Conservation (phyloP, 768 basidiomycete species). For the Phanerochaete carnosa region DNA sequence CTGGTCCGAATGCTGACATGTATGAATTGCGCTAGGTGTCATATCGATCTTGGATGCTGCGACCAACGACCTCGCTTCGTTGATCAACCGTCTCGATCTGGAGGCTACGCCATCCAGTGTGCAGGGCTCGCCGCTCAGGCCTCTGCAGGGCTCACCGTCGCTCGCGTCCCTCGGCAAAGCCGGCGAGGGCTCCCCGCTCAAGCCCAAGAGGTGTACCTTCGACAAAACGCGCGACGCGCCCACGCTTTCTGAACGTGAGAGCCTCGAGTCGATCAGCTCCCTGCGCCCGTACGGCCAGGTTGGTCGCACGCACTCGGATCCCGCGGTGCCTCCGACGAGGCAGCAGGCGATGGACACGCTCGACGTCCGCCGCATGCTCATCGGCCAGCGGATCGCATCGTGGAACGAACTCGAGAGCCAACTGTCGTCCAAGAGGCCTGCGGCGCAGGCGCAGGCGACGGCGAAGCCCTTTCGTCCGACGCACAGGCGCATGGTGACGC, state of each 20-base stretch:
- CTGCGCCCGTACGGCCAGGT: conserved; percentile 43
- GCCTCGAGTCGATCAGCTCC: conserved; percentile 42
- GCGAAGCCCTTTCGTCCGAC: conserved; percentile 30
- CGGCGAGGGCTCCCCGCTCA: conserved; percentile 31
- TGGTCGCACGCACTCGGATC: not conserved
- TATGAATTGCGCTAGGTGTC: conserved; percentile 38
- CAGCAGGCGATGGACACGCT: conserved; percentile 9
- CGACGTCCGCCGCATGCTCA: conserved; percentile 10
- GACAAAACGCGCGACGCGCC: conserved; percentile 5
- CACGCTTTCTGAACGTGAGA: conserved; percentile 28
- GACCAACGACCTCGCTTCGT: conserved; percentile 72
- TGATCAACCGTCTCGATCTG: conserved; percentile 79
- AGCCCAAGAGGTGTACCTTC: conserved; percentile 11
- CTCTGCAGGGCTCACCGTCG: conserved; percentile 1
- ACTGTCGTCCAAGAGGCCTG: conserved; percentile 36
- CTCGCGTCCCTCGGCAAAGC: conserved; percentile 1
- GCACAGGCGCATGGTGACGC: conserved; percentile 55
- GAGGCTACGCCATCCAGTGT: conserved; percentile 68
- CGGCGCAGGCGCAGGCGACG: conserved; percentile 12
- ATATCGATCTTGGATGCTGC: conserved; percentile 74
- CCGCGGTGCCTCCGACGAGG: conserved; percentile 10
- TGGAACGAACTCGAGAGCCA: conserved; percentile 49
- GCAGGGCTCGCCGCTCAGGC: conserved; percentile 29
- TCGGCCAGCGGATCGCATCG: conserved; percentile 59
- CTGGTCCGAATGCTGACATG: not conserved